Evolutionary conservation across 331 rosid species (phyloP), one percentile per base, ranked within the genome.

Genomic region (Arachis monticola): DNA sequence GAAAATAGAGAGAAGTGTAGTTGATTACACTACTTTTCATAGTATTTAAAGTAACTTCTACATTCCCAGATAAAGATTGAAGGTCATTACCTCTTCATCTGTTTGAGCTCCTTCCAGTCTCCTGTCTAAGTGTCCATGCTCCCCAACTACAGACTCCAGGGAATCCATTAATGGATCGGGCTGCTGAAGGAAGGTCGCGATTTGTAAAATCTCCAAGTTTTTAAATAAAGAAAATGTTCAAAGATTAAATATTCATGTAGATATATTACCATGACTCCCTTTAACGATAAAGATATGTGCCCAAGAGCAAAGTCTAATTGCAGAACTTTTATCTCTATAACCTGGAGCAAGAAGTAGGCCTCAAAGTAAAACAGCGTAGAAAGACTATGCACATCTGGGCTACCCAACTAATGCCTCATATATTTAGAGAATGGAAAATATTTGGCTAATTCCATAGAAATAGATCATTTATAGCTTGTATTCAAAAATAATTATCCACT

Each of bases 241-340:
- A 60, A 62, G 44, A 59, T n/a, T 53, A 57, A 66, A 78, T 46
- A 72, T 55, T 41, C 31, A 62, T 2, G 52, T 7, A 55, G 55
- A 44, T 30, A 60, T 38, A 48, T 79, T 88, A 92, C 99, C 91
- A 66, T 86, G 75, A 90, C 77, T 84, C 87, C 96, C 89, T 88
- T 95, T 41, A 95, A 63, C 17, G 97, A 95, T 77, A 95, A 83
- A 73, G 85, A 86, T 77, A 95, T 87, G 81, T 97, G 96, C 46
- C 78, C 93, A 58, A 81, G 97, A 11, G 87, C 56, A 78, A 84
- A 85, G 88, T 95, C 83, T 87, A 95, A 75, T 42, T 88, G 96
- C 83, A 69, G 85, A 87, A 95, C 99, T 85, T 95, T 95, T 70
- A 97, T 97, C 80, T 92, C 97, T 56, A 92, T 73, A 53, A 87